phyloP scores from a whole-genome alignment of 176 grass and related monocot genomes.

The Musa beccarii region DNA sequence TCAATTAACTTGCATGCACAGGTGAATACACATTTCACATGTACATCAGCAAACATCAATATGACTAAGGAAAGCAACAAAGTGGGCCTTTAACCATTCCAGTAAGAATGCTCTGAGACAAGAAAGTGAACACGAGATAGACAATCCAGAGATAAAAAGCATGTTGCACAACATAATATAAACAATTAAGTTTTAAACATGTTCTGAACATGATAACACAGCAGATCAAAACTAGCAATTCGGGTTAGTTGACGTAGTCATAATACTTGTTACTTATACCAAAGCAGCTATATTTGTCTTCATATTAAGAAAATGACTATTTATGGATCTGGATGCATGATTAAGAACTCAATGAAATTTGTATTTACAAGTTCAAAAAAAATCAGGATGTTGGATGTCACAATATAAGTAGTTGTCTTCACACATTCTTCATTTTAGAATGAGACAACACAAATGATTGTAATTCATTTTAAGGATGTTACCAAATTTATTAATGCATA shows the following conservation, averaged over 20 bases:
- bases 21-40: background rate
- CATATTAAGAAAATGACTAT: no score
- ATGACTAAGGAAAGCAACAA: background rate
- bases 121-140: background rate
- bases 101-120: background rate
- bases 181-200: background rate
- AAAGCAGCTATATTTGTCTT: no score
- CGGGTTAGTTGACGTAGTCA: background rate
- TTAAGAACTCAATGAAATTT: no score
- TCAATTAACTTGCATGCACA: background rate
- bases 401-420: no score
- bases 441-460: background rate
- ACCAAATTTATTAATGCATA: slow-evolving; percentile 20
- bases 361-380: no score
- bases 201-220: background rate
- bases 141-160: background rate
- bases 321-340: no score
- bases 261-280: no score
- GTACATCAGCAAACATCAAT: background rate
- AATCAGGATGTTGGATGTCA: no score
- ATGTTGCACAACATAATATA: background rate
- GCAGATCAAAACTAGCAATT: background rate
- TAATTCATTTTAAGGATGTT: slow-evolving; percentile 12
- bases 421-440: no score
- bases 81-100: background rate